A percentile compares a stretch with the other conserved stretches of the same genome.
These are phyloP conservation scores for Clarireedia paspali DNA, from an alignment of 2,329 filamentous ascomycete species.

Conservation along the genomic window DNA sequence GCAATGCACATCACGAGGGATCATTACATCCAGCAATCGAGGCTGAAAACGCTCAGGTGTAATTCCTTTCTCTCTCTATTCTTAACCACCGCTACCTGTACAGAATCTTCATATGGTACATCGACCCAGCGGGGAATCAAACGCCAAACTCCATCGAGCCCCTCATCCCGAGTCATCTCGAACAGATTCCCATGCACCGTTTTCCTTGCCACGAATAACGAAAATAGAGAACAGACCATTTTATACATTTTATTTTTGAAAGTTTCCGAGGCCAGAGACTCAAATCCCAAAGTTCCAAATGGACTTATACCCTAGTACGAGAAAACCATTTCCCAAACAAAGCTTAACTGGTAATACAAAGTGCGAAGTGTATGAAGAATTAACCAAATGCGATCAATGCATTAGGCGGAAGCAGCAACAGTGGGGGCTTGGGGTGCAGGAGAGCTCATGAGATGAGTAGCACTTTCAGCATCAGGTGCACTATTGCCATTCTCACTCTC, in stretches of 20 bases:
- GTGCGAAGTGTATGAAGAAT: slow-evolving; percentile 5
- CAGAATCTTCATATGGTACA: neutral
- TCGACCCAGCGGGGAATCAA: neutral
- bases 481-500: slow-evolving; percentile 52
- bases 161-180: neutral
- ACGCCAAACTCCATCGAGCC: slow-evolving; percentile 10
- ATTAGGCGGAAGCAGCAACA: slow-evolving; percentile 8
- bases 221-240: neutral
- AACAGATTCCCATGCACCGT: neutral
- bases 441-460: slow-evolving; percentile 38
- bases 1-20: too few species aligned
- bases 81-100: neutral
- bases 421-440: slow-evolving; percentile 33
- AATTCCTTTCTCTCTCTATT: neutral
- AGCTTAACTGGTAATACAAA: slow-evolving; percentile 2
- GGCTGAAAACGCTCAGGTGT: too few species aligned
- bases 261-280: too few species aligned
- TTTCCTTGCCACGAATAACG: neutral
- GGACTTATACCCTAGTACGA: too few species aligned
- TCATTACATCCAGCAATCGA: too few species aligned
- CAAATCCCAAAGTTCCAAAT: too few species aligned
- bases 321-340: neutral
- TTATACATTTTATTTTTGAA: slow-evolving; percentile 2
- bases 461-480: slow-evolving; percentile 51
- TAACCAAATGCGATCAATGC: neutral